Base-by-base conservation (phyloP, 257 asterid species). In the Ocimum tenuiflorum region DNA sequence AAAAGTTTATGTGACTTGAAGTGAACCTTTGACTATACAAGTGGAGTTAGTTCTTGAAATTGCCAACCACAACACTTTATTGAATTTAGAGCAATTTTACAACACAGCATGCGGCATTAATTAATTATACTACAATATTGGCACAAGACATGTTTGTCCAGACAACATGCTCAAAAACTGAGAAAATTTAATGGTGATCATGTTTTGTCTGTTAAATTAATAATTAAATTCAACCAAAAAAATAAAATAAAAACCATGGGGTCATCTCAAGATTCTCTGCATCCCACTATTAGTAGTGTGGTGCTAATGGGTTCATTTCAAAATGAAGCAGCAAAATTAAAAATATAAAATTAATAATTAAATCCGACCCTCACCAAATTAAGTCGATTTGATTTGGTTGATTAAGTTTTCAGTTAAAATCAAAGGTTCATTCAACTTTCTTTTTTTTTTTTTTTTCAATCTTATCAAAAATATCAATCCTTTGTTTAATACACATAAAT, bases 41-140 rank as follows among this genome's bases (percentile, higher is more conserved):
- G 75, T 55, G 68, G 68, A 73, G 82, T 29, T 6, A n/a, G 73
- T 39, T 60, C 69, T 63, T 54, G 60, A 69, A 47, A 76, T 53
- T 42, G 33, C 50, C 61, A 56, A 70, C 73, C 72, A 39, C 36
- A 68, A 73, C 46, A 19, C 67, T 64, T 68, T 38, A 59, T 43
- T 45, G 60, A 60, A n/a, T 15, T 63, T 67, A 53, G n/a, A 38
- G 17, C 31, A 27, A 1, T 27, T 27, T 59, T 12, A 27, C 8
- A 64, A 72, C 60, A 58, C 13, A 48, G 63, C 68, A 47, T 59
- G 68, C 70, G 38, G 2, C 19, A 54, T 54, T 50, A 24, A 17
- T 52, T 14, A 55, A 17, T 8, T 8, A 8, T 38, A 38, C 45
- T 38, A 41, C 48, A 11, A 15, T 36, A 57, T 13, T 31, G 53